These are phyloP conservation scores for Talaromyces rugulosus DNA, from an alignment of 2,329 filamentous ascomycete genomes.

Conservation along the genomic window DNA sequence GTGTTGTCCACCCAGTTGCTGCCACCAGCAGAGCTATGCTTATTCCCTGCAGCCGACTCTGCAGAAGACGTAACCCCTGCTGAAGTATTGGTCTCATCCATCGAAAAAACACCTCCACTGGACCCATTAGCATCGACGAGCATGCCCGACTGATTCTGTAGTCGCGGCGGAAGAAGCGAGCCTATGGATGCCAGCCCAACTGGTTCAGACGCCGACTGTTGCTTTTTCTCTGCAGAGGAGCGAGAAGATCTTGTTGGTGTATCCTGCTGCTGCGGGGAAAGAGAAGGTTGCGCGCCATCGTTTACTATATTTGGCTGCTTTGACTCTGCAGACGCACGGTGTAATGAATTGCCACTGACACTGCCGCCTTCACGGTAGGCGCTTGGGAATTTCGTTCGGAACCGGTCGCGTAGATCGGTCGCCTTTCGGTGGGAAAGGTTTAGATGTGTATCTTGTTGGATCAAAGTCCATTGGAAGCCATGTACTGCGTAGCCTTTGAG, in stretches of 20 bases:
- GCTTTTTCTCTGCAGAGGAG: constrained; percentile 2
- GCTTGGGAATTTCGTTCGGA: constrained; percentile 57
- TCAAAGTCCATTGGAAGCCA: constrained; percentile 57
- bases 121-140: constrained; percentile 7
- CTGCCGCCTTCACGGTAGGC: constrained; percentile 48
- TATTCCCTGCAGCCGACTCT: neutral
- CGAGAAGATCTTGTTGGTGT: neutral
- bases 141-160: constrained; percentile 20
- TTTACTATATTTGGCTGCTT: neutral
- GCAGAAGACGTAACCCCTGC: neutral
- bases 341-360: constrained; percentile 28
- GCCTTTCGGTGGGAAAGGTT: constrained; percentile 49
- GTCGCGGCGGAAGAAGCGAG: constrained; percentile 21
- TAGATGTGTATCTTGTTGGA: constrained; percentile 52
- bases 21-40: neutral
- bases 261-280: neutral
- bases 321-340: neutral
- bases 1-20: constrained; percentile 35
- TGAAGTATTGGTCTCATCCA: neutral
- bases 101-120: neutral
- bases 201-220: neutral
- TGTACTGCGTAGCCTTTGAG: constrained; percentile 56
- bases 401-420: constrained; percentile 59
- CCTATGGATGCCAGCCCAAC: constrained; percentile 6
- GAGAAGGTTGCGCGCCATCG: neutral